These are phyloP conservation scores for Medicago ruthenica DNA, from an alignment of 306 rosid genomes.

Conservation along the genomic window DNA sequence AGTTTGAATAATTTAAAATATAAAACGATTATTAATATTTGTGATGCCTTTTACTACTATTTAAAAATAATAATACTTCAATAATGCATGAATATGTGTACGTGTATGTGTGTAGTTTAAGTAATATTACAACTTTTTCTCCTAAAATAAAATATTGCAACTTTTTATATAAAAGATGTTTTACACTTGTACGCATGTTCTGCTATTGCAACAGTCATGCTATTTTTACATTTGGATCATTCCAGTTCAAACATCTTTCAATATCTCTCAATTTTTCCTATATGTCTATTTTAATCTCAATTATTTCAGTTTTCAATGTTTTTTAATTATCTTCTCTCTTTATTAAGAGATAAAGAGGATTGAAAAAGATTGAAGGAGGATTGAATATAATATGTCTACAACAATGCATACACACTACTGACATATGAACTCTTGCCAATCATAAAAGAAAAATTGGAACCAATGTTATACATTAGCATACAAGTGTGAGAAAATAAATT, in stretches of 20 bases:
- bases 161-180: background rate
- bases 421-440: no score
- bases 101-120: conserved; percentile 7
- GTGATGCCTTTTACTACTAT: background rate
- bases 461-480: no score
- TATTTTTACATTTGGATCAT: background rate
- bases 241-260: background rate
- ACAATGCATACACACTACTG: no score
- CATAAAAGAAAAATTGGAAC: no score
- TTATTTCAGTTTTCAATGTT: background rate
- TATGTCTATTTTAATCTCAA: background rate
- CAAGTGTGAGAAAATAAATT: no score
- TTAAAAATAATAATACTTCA: conserved; percentile 19
- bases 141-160: no score
- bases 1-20: background rate
- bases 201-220: background rate
- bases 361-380: background rate
- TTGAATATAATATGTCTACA: no score
- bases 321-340: background rate
- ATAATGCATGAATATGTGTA: conserved; percentile 31
- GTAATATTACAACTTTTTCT: background rate
- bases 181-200: background rate
- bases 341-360: background rate
- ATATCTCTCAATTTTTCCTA: background rate
- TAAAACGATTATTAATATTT: background rate